These are phyloP conservation scores for Rhynchosporium secalis DNA, from an alignment of 2,329 filamentous ascomycete species.

Conservation along the genomic window DNA sequence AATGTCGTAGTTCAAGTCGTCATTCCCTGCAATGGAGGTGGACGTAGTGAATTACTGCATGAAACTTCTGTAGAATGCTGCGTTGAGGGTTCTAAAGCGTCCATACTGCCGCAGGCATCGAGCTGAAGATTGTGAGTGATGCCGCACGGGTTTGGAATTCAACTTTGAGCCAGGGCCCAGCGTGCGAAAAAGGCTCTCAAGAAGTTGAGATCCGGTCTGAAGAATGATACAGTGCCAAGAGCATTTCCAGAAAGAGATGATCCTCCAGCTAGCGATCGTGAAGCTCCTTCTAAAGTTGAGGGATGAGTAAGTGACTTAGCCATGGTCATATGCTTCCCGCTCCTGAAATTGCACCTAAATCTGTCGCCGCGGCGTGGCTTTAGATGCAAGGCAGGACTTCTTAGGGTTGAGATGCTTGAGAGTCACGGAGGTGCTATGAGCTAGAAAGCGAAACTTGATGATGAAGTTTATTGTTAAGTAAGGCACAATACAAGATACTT, in stretches of 20 bases:
- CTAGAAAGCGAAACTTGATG: too few species aligned
- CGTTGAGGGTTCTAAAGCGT: slow-evolving; percentile 42
- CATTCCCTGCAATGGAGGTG: slow-evolving; percentile 46
- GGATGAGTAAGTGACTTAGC: too few species aligned
- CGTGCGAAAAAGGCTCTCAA: slow-evolving; percentile 43
- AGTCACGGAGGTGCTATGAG: too few species aligned
- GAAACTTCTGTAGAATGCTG: slow-evolving; percentile 45
- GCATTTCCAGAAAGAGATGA: neutral
- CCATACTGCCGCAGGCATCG: slow-evolving; percentile 45
- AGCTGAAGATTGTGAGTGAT: slow-evolving; percentile 47
- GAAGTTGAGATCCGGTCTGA: neutral
- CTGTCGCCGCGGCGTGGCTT: too few species aligned
- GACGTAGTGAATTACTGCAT: slow-evolving; percentile 47
- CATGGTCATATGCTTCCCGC: too few species aligned
- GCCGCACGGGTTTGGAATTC: slow-evolving; percentile 49
- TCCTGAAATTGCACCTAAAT: too few species aligned
- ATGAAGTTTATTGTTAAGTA: too few species aligned
- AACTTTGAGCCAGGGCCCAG: slow-evolving; percentile 48
- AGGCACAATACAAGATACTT: too few species aligned
- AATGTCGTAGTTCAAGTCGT: slow-evolving; percentile 48
- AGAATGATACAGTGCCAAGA: neutral
- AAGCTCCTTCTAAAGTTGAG: too few species aligned
- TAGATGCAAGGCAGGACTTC: too few species aligned
- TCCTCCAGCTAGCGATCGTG: neutral
- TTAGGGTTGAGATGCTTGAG: too few species aligned